Percentiles rank a stretch among this genome's conserved stretches.
Conservation (phyloP, 176 grass and related monocot genomes). For the Oryza coarctata region DNA sequence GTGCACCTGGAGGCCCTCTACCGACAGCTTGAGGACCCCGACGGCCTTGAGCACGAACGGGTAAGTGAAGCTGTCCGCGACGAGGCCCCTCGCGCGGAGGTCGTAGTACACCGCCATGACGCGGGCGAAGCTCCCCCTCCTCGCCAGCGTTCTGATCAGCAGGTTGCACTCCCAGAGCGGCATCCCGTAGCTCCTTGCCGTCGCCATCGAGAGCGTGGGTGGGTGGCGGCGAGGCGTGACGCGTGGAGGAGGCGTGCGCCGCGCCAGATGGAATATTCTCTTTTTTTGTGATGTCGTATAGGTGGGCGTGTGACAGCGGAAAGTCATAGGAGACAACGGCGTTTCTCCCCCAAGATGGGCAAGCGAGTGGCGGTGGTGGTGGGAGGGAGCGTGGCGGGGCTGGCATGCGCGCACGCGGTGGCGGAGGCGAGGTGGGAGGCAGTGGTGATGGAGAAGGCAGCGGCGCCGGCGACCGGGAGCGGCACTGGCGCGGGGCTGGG, state of each 20-base stretch:
- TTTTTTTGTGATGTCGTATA: constrained; percentile 5
- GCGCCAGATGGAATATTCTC: constrained; percentile 1
- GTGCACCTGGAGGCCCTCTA: constrained; percentile 51
- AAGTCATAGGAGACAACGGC: constrained; percentile 7
- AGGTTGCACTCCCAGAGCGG: constrained; percentile 56
- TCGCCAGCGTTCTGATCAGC: constrained; percentile 52
- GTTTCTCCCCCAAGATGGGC: constrained; percentile 3
- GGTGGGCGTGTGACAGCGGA: background rate
- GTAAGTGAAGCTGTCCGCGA: constrained; percentile 72
- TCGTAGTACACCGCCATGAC: constrained; percentile 52
- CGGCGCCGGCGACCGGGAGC: constrained; percentile 43
- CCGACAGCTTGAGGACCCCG: constrained; percentile 39
- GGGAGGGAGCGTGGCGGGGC: constrained; percentile 78
- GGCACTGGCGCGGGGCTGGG: constrained; percentile 70
- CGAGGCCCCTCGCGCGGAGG: constrained; percentile 46
- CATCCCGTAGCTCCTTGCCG: constrained; percentile 32
- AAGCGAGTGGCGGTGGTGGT: constrained; percentile 64
- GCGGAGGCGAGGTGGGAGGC: constrained; percentile 57
- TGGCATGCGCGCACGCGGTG: constrained; percentile 74
- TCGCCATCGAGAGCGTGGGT: constrained; percentile 18
- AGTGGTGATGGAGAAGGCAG: constrained; percentile 76
- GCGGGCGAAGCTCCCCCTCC: constrained; percentile 29
- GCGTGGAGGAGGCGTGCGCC: constrained; percentile 2
- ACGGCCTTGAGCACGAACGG: constrained; percentile 62
- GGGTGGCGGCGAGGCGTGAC: constrained; percentile 22